Conservation (phyloP, 2,329 filamentous ascomycete species). For the Xylariaceae sp. region DNA sequence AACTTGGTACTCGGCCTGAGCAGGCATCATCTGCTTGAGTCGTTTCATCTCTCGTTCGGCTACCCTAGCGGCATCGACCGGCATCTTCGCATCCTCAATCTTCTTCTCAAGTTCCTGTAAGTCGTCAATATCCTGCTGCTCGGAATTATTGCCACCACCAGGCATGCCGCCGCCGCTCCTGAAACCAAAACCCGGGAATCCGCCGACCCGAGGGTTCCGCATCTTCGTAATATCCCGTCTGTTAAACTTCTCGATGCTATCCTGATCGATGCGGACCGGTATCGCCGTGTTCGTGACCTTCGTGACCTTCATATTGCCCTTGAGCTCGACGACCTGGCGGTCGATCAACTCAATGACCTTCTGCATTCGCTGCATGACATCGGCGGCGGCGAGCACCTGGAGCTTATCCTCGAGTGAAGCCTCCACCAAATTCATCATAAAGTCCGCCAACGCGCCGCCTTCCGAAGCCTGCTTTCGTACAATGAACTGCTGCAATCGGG, state of each 20-base stretch:
- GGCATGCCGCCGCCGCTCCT: constrained; percentile 39
- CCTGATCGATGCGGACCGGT: constrained; percentile 54
- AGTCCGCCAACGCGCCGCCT: constrained; percentile 83
- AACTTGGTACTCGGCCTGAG: constrained; percentile 93
- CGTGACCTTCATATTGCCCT: constrained; percentile 81
- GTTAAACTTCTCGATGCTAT: constrained; percentile 47
- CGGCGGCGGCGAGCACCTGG: constrained; percentile 73
- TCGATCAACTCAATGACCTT: constrained; percentile 80
- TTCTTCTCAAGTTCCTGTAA: constrained; percentile 87
- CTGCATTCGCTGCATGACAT: constrained; percentile 71
- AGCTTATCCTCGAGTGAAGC: constrained; percentile 88
- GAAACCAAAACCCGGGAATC: constrained; percentile 29
- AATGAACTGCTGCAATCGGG: constrained; percentile 83
- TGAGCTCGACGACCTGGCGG: constrained; percentile 75
- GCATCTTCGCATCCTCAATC: constrained; percentile 73
- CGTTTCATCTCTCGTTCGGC: constrained; percentile 83
- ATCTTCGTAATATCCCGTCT: constrained; percentile 30
- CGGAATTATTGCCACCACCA: constrained; percentile 46
- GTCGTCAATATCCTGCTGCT: constrained; percentile 82
- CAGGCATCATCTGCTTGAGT: constrained; percentile 90
- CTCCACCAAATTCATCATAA: constrained; percentile 91
- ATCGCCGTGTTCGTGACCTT: constrained; percentile 64
- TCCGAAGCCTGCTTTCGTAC: constrained; percentile 74
- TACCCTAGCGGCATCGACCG: constrained; percentile 81
- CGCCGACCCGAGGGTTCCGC: constrained; percentile 13